These are phyloP conservation scores for Sinapis alba DNA, from an alignment of 441 rosid genomes.

Conservation along the genomic window DNA sequence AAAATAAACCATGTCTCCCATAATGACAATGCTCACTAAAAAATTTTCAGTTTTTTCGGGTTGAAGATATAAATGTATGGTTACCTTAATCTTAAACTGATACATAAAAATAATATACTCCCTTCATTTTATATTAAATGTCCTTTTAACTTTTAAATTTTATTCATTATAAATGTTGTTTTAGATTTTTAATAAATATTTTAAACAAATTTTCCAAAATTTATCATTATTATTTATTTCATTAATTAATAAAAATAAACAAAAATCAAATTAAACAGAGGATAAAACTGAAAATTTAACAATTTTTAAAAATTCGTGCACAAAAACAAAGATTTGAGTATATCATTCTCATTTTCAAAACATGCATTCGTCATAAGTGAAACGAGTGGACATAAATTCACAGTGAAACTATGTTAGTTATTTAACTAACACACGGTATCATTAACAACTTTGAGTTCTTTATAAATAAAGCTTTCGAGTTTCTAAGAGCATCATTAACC, in stretches of 20 bases:
- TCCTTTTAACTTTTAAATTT: too few relatives aligned
- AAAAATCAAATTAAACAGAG: too few relatives aligned
- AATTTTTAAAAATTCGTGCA: too few relatives aligned
- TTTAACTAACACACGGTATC: conserved; percentile 34
- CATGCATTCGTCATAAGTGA: background rate
- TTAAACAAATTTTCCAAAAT: too few relatives aligned
- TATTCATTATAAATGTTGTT: too few relatives aligned
- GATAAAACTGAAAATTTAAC: too few relatives aligned
- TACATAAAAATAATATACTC: conserved; percentile 21
- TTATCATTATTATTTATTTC: too few relatives aligned
- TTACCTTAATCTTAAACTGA: conserved; percentile 15
- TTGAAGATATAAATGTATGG: background rate
- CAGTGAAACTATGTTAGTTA: conserved; percentile 15
- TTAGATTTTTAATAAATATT: too few relatives aligned
- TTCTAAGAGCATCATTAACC: background rate
- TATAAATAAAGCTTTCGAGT: background rate
- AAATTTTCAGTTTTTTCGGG: background rate
- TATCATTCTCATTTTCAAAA: conserved; percentile 27
- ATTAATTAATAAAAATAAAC: too few relatives aligned
- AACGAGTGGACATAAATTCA: conserved; percentile 11
- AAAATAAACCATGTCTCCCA: conserved; percentile 39
- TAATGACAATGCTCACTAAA: conserved; percentile 31
- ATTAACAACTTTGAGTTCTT: conserved; percentile 28
- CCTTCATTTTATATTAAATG: too few relatives aligned
- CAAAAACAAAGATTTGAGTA: too few relatives aligned